Evolutionary conservation across 1,139 yeast species (phyloP), one percentile per base, ranked within the genome.

Genomic region (Sugiyamaella xylanicola): DNA sequence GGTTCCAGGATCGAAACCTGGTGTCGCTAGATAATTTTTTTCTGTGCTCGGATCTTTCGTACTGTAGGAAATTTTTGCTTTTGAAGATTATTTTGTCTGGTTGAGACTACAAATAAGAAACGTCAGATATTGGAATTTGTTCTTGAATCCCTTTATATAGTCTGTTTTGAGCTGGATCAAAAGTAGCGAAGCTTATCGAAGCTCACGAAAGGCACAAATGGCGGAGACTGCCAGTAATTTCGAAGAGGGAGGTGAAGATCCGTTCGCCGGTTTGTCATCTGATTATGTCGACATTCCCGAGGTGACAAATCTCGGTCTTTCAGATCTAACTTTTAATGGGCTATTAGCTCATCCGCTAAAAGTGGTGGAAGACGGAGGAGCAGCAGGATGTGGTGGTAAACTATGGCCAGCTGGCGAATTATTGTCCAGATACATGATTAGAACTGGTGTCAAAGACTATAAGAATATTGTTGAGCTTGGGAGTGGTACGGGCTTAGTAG

Each of bases 1-100:
- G 86, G 96, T 88, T 96, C 95, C 85, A 80, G 95, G 96, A 90
- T 90, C 97, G 96, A 90, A 88, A 90, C 97, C 92, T 80, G 85
- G 95, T 93, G 87, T 87, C 95, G 96, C 96, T 89, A 88, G 37
- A 59, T 64, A 65, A 69, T 67, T 72, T 68, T 67, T 68, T 59
- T n/a, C n/a, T n/a, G n/a, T n/a, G n/a, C n/a, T n/a, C n/a, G n/a
- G n/a, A n/a, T n/a, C n/a, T n/a, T n/a, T n/a, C n/a, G n/a, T n/a
- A n/a, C n/a, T n/a, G n/a, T n/a, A n/a, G n/a, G n/a, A n/a, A n/a
- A n/a, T n/a, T n/a, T n/a, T n/a, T n/a, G n/a, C n/a, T n/a, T n/a
- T n/a, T n/a, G n/a, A n/a, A n/a, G n/a, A n/a, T n/a, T n/a, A n/a
- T n/a, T n/a, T n/a, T n/a, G n/a, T n/a, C n/a, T n/a, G n/a, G n/a